Percentiles rank a stretch among this genome's conserved stretches.
Conservation (phyloP, 2,329 filamentous ascomycete genomes). For the Colletotrichum coccodes region DNA sequence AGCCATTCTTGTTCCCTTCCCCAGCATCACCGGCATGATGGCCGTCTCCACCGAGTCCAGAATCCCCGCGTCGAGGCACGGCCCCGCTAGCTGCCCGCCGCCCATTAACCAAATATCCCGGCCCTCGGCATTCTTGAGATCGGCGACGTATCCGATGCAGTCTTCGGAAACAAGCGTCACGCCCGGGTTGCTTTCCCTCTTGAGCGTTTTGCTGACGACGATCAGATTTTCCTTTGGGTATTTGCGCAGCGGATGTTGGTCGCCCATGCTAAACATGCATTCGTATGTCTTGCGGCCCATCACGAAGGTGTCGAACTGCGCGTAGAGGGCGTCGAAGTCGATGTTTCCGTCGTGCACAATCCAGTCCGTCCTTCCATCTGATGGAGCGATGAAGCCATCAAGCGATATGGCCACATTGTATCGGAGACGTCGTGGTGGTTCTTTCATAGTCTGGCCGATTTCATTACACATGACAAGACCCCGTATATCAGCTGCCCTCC, state of each 20-base stretch:
- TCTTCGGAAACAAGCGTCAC: constrained; percentile 39
- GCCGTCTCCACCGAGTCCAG: constrained; percentile 44
- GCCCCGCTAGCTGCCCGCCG: constrained; percentile 41
- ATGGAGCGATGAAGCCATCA: constrained; percentile 47
- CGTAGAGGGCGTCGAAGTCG: constrained; percentile 44
- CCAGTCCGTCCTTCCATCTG: constrained; percentile 41
- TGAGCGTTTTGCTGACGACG: constrained; percentile 40
- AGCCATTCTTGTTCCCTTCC: constrained; percentile 40
- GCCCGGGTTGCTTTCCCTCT: constrained; percentile 32
- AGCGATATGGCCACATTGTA: constrained; percentile 47
- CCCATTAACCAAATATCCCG: constrained; percentile 50
- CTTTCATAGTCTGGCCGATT: not conserved
- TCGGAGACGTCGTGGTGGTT: constrained; percentile 34
- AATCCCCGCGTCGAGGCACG: constrained; percentile 41
- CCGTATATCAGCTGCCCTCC: not conserved
- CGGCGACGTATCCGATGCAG: constrained; percentile 34
- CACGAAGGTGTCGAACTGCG: constrained; percentile 43
- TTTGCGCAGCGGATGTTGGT: constrained; percentile 36
- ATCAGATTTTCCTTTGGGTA: constrained; percentile 37
- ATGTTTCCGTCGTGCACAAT: constrained; percentile 44
- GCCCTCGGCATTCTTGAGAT: constrained; percentile 35
- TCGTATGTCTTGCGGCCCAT: constrained; percentile 50
- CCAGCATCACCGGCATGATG: constrained; percentile 39
- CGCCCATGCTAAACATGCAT: constrained; percentile 34
- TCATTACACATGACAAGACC: too few relatives aligned